Base-by-base conservation (phyloP, 257 asterid genomes). In the Leptodermis oblonga region DNA sequence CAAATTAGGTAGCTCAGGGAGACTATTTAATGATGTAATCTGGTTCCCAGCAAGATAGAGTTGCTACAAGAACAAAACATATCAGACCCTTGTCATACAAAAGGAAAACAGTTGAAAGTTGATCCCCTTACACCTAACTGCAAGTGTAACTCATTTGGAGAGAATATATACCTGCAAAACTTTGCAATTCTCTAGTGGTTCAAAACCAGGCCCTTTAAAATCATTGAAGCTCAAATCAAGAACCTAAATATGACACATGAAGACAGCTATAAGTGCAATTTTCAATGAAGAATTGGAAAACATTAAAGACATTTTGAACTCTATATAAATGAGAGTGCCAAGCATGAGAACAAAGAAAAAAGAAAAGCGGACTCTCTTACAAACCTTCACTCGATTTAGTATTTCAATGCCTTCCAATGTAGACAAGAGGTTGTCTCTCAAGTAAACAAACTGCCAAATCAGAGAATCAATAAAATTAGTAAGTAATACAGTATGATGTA, bases 11-110 rank as follows among this genome's bases (percentile, higher is more conserved):
- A 94, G 97, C 85, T 89, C 97, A 0, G 99, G 99, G 83, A 94
- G 99, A 82, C 99, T 89, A 81, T 75, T 79, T 82, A 94, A 79
- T 67, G 99, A 94, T 37, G 96, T 85, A 78, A 94, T 87, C 79
- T 94, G 96, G 76, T 94, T 94, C 74, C 99, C 99, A 73, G 99
- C 99, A 72, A 94, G 96, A 81, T 94, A 94, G 23, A 94, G 99
- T 94, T 94, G 99, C 99, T 94, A 86, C 77, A 84, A 76, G 61
- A 55, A 72, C 63, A 59, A 54, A 64, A 70, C 62, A 76, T 69
- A 26, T 54, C 70, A 56, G 63, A 52, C 63, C 7, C 36, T 67
- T 65, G 33, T 34, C 14, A 39, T n/a, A 18, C 52, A 17, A 55
- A 18, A 69, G 14, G 14, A 42, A 25, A 55, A 41, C n/a, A n/a